Evolutionary conservation across 148 eudicot species (phyloP), one percentile per base, ranked within the genome.

Genomic region (Silene uniflora): DNA sequence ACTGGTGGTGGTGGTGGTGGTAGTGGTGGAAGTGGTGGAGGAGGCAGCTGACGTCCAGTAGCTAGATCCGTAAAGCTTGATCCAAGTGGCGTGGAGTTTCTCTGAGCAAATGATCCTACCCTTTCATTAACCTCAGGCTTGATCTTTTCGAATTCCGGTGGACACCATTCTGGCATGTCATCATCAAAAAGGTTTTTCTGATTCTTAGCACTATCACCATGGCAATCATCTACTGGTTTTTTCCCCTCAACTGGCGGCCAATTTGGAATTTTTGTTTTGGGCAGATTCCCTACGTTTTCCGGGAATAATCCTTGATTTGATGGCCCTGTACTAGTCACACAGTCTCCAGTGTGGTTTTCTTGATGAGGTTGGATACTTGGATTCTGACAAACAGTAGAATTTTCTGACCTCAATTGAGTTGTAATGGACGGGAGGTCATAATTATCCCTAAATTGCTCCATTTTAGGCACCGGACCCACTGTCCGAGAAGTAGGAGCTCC

Each of bases 111-210:
- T 32, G 75, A 74, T 63, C 72, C 77, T 1, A 55, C 29, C 56
- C 59, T 72, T 86, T 69, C 77, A 47, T 61, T 73, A n/a, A 66
- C 27, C 47, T 81, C 66, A 60, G 73, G 83, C 69, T 32, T 75
- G n/a, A 67, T 77, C 27, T 67, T 81, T 72, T 68, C 22, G 47
- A 73, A 75, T 73, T 71, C 82, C 13, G 97, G 89, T 11, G 97
- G 97, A 55, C 84, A 75, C 97, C 97, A 91, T 74, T 91, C 97
- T 5, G 97, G 97, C 87, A 91, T 91, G 79, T 91, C 96, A 58
- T 91, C 89, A 63, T 89, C 89, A 78, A 86, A 89, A 39, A 84
- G 76, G 67, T 72, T 80, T 29, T 52, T 65, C 35, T 24, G 81
- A 67, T 74, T 81, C 19, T 12, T 7, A 58, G 21, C 11, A 49